Base-by-base conservation (phyloP, 1,284 basidiomycete species). In the Pseudomicrostroma phylloplanum region DNA sequence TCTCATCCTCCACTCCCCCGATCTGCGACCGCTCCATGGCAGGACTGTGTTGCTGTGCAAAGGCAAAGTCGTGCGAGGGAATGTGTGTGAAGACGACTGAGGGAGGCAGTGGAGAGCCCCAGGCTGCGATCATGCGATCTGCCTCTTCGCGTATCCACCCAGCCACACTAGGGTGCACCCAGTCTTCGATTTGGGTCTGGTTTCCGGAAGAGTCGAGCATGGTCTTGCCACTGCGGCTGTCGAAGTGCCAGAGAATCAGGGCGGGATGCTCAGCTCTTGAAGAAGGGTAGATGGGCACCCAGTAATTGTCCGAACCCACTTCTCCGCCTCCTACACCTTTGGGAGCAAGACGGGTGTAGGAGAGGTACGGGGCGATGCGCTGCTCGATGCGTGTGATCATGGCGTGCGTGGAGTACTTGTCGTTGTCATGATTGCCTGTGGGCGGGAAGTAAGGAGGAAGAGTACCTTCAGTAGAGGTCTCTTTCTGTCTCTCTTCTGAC, bases 171-270 rank as follows among this genome's bases (percentile, higher is more conserved):
- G 46, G 25, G 42, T 63, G 55, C 6, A 63, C 61, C 61, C 61
- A 63, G 42, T 62, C 61, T 43, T 63, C 60, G 23, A 63, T 49
- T n/a, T 48, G 11, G 17, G 48, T 55, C 57, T 56, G 30, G 26
- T 26, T 30, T 17, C 56, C 21, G 17, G 46, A 48, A 23, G 17
- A n/a, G 46, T n/a, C 46, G 3, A 48, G 15, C 30, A 61, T 48
- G 30, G 57, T 40, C 42, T 61, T 60, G 17, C 61, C 61, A 6
- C 55, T 13, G 40, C 61, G 58, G 25, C 59, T 62, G 23, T 63
- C 61, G 49, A 63, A 63, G 61, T 62, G 61, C 61, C 61, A 63
- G 12, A 63, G 61, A 6, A 63, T 30, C 2, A 63, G 26, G 17
- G 36, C 41, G 11, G 61, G 61, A 8, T 46, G 46, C 3, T 36